These are phyloP conservation scores for Ajuga chamaepitys DNA, from an alignment of 257 asterid species.

Conservation along the genomic window DNA sequence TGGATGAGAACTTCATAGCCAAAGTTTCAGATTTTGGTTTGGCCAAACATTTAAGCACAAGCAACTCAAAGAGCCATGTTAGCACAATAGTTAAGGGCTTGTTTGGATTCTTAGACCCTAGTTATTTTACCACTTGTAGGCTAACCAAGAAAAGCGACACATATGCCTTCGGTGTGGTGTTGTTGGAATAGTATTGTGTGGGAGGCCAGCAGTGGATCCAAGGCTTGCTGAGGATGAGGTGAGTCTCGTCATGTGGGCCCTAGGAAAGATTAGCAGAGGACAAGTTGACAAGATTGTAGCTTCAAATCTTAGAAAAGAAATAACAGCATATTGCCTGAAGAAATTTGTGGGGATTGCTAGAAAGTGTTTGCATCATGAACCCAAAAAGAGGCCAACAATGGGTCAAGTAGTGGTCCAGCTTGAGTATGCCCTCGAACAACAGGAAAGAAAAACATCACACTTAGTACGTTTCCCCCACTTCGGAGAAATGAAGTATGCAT, in stretches of 20 bases:
- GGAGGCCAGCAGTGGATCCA: not conserved
- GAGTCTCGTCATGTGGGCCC: no score
- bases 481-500: constrained; percentile 84
- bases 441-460: no score
- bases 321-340: not conserved
- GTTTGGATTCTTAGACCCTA: constrained; percentile 7
- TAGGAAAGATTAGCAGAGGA: not conserved
- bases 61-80: not conserved
- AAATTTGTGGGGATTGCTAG: no score
- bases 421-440: not conserved
- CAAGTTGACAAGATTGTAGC: not conserved
- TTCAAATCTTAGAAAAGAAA: not conserved
- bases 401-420: no score
- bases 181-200: constrained; percentile 6
- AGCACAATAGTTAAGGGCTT: not conserved
- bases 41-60: not conserved
- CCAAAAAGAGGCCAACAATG: no score
- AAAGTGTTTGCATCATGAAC: no score
- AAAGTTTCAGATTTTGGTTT: constrained; percentile 6
- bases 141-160: not conserved
- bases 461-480: constrained; percentile 80
- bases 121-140: not conserved
- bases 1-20: not conserved
- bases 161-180: constrained; percentile 1
- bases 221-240: not conserved